A percentile compares a stretch with the other conserved stretches of the same genome.
These are phyloP conservation scores for Camelina neglecta DNA, from an alignment of 345 rosid genomes.

Conservation along the genomic window DNA sequence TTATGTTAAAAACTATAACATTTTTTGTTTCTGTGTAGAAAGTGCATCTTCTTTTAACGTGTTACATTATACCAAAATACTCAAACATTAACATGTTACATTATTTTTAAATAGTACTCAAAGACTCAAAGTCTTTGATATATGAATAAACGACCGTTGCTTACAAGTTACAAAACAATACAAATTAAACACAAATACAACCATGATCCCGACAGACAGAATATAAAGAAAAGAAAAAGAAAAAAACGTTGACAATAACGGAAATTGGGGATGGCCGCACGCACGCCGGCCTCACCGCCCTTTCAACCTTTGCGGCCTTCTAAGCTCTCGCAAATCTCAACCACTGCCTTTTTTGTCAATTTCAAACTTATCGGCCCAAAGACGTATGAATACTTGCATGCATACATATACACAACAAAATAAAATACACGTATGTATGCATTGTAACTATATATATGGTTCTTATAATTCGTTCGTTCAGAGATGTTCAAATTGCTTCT, in stretches of 20 bases:
- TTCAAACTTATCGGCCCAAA: slow-evolving; percentile 43
- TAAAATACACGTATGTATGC: background rate
- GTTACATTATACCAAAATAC: no score
- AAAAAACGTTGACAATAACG: slow-evolving; percentile 29
- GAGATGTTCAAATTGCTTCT: slow-evolving; percentile 11
- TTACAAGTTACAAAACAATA: slow-evolving; percentile 13
- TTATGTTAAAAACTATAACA: no score
- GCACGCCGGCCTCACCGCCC: slow-evolving; percentile 40
- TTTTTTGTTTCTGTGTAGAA: background rate
- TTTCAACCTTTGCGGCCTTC: slow-evolving; percentile 50
- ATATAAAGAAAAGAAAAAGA: background rate
- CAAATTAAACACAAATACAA: background rate
- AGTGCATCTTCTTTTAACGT: background rate
- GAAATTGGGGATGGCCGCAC: slow-evolving; percentile 26
- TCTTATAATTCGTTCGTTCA: slow-evolving; percentile 3
- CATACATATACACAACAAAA: background rate
- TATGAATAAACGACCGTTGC: slow-evolving; percentile 21
- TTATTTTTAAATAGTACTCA: background rate
- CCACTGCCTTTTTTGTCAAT: slow-evolving; percentile 14
- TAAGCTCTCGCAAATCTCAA: slow-evolving; percentile 38
- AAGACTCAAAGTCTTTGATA: background rate
- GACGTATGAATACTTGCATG: slow-evolving; percentile 19
- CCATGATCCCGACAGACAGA: slow-evolving; percentile 23
- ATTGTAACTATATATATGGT: background rate
- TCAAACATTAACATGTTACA: background rate